Conservation (phyloP, 345 rosid genomes). For the Syzygium aqueum region DNA sequence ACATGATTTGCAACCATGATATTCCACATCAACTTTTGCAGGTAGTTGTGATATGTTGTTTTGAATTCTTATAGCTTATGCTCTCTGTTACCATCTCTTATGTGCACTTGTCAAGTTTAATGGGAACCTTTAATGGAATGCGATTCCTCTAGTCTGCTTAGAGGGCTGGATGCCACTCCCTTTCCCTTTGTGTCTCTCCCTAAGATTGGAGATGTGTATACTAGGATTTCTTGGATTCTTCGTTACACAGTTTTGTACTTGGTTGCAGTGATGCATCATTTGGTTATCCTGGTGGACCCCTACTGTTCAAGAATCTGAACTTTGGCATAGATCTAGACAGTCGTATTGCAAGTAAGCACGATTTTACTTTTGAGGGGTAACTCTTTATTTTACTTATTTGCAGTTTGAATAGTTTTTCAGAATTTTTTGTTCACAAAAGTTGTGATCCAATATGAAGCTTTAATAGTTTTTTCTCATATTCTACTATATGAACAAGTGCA, state of each 20-base stretch:
- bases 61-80: not conserved
- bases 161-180: not conserved
- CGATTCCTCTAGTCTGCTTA: not conserved
- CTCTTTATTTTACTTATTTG: not conserved
- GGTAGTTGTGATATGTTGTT: not conserved
- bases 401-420: not conserved
- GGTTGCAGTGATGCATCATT: slow-evolving; percentile 90
- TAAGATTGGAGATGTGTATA: not conserved
- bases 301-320: slow-evolving; percentile 82
- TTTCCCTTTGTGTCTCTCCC: not conserved
- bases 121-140: not conserved
- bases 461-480: not conserved
- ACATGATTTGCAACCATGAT: not conserved
- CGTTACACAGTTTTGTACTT: slow-evolving; percentile 2
- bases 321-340: slow-evolving; percentile 98
- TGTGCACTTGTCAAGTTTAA: not conserved
- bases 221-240: not conserved
- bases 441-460: not conserved
- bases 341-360: slow-evolving; percentile 88
- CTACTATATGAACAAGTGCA: not conserved
- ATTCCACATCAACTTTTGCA: not conserved
- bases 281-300: slow-evolving; percentile 93
- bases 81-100: not conserved
- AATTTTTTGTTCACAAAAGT: not conserved
- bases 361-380: not conserved